A percentile compares a stretch with the other conserved stretches of the same genome.
phyloP scores from a whole-genome alignment of 305 asterid genomes.

The Fraxinus paxiana region DNA sequence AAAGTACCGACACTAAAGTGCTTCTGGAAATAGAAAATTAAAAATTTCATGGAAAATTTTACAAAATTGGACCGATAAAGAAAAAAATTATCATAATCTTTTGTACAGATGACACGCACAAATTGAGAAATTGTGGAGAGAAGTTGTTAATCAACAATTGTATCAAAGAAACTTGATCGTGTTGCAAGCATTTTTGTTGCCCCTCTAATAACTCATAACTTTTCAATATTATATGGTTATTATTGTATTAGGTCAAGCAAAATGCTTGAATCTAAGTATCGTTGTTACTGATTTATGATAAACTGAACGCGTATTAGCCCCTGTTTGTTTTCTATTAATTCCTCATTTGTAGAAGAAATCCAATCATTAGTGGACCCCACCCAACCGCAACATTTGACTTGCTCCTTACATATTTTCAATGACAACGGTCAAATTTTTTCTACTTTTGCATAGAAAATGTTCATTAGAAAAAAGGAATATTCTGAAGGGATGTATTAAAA shows the following conservation, averaged over 20 bases:
- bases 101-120: neutral
- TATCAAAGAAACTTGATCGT: neutral
- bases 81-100: neutral
- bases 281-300: neutral
- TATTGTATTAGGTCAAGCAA: neutral
- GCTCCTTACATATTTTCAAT: no score
- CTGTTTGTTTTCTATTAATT: no score
- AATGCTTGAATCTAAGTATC: neutral
- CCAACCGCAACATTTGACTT: no score
- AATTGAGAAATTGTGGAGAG: neutral
- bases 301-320: neutral
- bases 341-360: no score
- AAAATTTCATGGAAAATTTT: neutral
- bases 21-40: neutral
- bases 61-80: no score
- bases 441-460: no score
- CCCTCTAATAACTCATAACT: neutral
- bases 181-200: neutral
- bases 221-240: no score
- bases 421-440: no score
- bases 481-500: neutral
- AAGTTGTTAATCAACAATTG: neutral
- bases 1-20: constrained; percentile 4
- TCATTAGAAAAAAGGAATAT: neutral
- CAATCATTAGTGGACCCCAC: no score